phyloP scores from a whole-genome alignment of 768 basidiomycete genomes.

The Erythrobasidium yunnanense region DNA sequence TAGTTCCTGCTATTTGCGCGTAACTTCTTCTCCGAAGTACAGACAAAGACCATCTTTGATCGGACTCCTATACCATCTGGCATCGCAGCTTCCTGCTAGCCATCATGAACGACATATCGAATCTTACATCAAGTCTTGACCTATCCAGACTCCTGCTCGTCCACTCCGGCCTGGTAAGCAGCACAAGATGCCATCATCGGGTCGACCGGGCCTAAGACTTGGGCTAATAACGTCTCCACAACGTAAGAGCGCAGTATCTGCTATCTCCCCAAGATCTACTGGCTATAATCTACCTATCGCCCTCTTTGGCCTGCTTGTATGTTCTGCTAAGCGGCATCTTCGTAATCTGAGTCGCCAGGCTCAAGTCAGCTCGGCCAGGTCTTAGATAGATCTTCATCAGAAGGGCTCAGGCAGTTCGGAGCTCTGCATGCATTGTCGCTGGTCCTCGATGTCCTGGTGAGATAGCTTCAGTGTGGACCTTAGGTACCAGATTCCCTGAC shows the following conservation, averaged over 20 bases:
- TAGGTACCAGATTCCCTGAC: too few relatives aligned
- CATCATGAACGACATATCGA: not conserved
- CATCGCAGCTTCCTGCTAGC: too few relatives aligned
- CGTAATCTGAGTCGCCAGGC: too few relatives aligned
- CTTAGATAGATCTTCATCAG: slow-evolving; percentile 10
- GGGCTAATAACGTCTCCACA: too few relatives aligned
- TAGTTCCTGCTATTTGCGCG: too few relatives aligned
- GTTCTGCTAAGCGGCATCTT: not conserved
- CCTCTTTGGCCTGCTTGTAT: slow-evolving; percentile 16
- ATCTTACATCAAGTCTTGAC: not conserved
- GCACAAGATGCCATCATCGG: too few relatives aligned
- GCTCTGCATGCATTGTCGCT: slow-evolving; percentile 18
- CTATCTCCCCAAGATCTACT: not conserved
- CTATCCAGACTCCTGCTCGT: not conserved
- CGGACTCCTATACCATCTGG: too few relatives aligned
- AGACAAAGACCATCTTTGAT: too few relatives aligned
- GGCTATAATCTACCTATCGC: slow-evolving; percentile 22
- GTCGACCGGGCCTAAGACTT: too few relatives aligned
- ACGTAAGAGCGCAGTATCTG: not conserved
- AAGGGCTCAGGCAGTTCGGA: slow-evolving; percentile 24
- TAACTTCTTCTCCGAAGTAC: too few relatives aligned
- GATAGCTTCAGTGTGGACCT: too few relatives aligned
- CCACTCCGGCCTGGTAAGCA: not conserved
- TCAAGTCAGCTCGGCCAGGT: too few relatives aligned
- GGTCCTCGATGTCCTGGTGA: slow-evolving; percentile 8